A percentile compares a stretch with the other conserved stretches of the same genome.
Conservation (phyloP, 805 yeast genomes). For the Monosporozyma aquatica region DNA sequence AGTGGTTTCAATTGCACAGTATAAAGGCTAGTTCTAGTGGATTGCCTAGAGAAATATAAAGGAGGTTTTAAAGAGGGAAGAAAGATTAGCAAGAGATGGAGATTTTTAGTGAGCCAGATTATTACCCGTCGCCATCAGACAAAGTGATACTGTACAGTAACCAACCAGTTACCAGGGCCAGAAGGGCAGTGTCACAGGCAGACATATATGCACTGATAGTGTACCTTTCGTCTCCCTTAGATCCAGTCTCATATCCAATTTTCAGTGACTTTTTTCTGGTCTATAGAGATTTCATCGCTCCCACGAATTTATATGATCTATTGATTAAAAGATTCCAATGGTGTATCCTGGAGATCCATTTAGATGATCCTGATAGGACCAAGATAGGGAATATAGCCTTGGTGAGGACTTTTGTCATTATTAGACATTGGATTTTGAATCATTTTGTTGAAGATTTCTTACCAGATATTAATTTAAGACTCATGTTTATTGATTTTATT, state of each 20-base stretch:
- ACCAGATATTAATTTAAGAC: slow-evolving; percentile 40
- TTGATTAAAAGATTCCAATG: slow-evolving; percentile 61
- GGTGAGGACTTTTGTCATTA: slow-evolving; percentile 73
- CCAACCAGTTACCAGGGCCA: slow-evolving; percentile 6
- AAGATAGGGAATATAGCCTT: slow-evolving; percentile 55
- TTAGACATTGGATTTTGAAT: slow-evolving; percentile 85
- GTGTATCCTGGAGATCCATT: slow-evolving; percentile 42
- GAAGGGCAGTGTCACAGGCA: slow-evolving; percentile 17
- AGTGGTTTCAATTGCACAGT: too few relatives aligned
- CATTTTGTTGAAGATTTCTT: slow-evolving; percentile 82
- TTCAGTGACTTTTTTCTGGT: slow-evolving; percentile 82
- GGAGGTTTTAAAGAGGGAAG: too few relatives aligned
- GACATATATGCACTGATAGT: slow-evolving; percentile 37
- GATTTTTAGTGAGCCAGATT: slow-evolving; percentile 18
- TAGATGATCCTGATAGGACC: slow-evolving; percentile 3
- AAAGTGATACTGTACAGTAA: slow-evolving; percentile 19
- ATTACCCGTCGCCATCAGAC: slow-evolving; percentile 26
- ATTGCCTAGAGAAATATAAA: too few relatives aligned
- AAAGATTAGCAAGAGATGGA: too few relatives aligned
- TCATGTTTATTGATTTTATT: slow-evolving; percentile 34
- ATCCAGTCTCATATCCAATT: slow-evolving; percentile 63
- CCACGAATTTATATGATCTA: slow-evolving; percentile 50
- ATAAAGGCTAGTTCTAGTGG: too few relatives aligned
- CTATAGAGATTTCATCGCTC: slow-evolving; percentile 58
- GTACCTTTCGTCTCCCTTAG: slow-evolving; percentile 58